phyloP scores from a whole-genome alignment of 2,329 filamentous ascomycete genomes.

The Chaetomiaceae sp. region DNA sequence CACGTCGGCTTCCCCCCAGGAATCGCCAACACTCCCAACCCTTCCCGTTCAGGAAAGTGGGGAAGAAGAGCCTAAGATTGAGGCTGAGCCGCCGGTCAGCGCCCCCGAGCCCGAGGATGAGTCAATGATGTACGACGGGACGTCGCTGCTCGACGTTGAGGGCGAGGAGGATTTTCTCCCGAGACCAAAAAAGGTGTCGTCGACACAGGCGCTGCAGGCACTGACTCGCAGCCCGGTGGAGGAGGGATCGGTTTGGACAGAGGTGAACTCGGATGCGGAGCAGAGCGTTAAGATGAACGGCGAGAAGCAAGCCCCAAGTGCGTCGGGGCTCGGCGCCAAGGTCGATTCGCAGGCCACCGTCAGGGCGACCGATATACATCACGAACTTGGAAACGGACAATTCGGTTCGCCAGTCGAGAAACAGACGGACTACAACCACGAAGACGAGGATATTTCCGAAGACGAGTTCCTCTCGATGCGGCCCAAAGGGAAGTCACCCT shows the following conservation, averaged over 20 bases:
- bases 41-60: conserved; percentile 7
- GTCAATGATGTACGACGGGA: conserved; percentile 25
- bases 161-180: conserved; percentile 34
- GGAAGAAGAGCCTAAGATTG: conserved; percentile 23
- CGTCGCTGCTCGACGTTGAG: conserved; percentile 28
- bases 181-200: conserved; percentile 33
- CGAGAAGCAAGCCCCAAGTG: conserved; percentile 3
- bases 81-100: conserved; percentile 19
- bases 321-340: background rate
- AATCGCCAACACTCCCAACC: conserved; percentile 2
- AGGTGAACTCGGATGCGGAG: conserved; percentile 28
- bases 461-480: conserved; percentile 27
- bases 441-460: conserved; percentile 19
- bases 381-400: background rate
- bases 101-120: conserved; percentile 11
- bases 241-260: conserved; percentile 33
- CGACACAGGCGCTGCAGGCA: conserved; percentile 34
- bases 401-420: conserved; percentile 19
- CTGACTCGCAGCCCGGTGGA: conserved; percentile 35
- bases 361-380: background rate
- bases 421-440: conserved; percentile 13
- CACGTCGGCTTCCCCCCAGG: conserved; percentile 50
- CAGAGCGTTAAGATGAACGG: conserved; percentile 19
- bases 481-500: conserved; percentile 19
- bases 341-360: conserved; percentile 14